Conservation (phyloP, 768 basidiomycete species). For the Nidula microcarpa region DNA sequence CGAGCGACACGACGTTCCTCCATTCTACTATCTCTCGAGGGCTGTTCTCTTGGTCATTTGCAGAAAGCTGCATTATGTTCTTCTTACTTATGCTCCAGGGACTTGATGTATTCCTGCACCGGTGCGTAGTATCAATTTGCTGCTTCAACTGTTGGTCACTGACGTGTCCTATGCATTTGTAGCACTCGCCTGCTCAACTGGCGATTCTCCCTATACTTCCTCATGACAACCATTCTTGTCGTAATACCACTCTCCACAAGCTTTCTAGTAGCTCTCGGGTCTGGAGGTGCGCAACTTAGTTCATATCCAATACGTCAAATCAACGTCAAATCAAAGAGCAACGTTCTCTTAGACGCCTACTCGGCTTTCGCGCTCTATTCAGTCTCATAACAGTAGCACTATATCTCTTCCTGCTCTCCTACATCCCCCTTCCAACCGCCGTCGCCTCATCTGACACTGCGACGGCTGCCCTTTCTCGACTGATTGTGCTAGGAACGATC, state of each 20-base stretch:
- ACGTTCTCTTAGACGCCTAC: slow-evolving; percentile 13
- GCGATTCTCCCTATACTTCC: slow-evolving; percentile 57
- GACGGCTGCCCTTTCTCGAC: slow-evolving; percentile 52
- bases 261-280: slow-evolving; percentile 47
- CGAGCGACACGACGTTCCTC: slow-evolving; percentile 19
- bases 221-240: slow-evolving; percentile 62
- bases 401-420: slow-evolving; percentile 60
- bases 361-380: slow-evolving; percentile 32
- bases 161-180: slow-evolving; percentile 2
- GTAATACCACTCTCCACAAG: slow-evolving; percentile 63
- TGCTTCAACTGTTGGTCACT: neutral
- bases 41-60: slow-evolving; percentile 68
- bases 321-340: neutral
- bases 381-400: slow-evolving; percentile 47
- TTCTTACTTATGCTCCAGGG: slow-evolving; percentile 72
- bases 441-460: slow-evolving; percentile 35
- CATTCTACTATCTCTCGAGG: slow-evolving; percentile 57
- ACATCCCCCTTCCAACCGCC: slow-evolving; percentile 63
- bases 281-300: neutral
- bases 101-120: slow-evolving; percentile 44
- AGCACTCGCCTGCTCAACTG: slow-evolving; percentile 69
- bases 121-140: slow-evolving; percentile 31
- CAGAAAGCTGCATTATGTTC: slow-evolving; percentile 74
- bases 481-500: slow-evolving; percentile 73
- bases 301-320: too few relatives aligned